Base-by-base conservation (phyloP, 1,139 yeast species). In the Arxiozyma heterogenica region DNA sequence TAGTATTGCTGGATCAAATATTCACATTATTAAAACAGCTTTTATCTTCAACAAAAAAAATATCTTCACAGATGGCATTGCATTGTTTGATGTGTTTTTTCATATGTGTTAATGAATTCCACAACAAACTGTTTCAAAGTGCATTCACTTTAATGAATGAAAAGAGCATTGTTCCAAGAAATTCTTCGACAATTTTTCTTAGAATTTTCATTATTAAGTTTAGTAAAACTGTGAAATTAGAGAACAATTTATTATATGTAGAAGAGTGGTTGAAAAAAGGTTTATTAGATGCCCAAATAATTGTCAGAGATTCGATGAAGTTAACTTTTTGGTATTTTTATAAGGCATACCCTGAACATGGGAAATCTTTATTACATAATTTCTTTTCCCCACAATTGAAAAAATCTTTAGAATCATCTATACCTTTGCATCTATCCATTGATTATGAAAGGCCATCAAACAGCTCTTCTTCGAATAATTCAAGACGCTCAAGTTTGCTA, bases 271-370 rank as follows among this genome's bases (percentile, higher is more conserved):
- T 90, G 2, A 60, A 71, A 5, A 83, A 80, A 62, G 83, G 94
- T 41, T 72, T 93, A 1, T 70, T 80, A 0, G 98, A 93, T 69
- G 88, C 96, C 0, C 86, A 86, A 56, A 90, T 94, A 0, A 74
- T 77, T 0, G 97, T 88, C 0, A 77, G 97, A 57, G 95, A 83
- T 61, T 75, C 81, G 0, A 87, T 86, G 71, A 79, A 96, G 64
- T 74, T 75, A 11, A 77, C 90, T 0, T 91, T 79, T 64, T 90
- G 96, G 96, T 74, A 80, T 22, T 79, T 81, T 57, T 76, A 77
- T 60, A 74, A 75, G 45, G 61, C 73, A 2, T 81, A 77, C 71
- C 80, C 83, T 0, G 64, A 64, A 1, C 73, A 72, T 7, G 77
- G 74, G 1, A 71, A 69, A n/a, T 57, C 58, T 15, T 59, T 79